Base-by-base conservation (phyloP, 2,329 filamentous ascomycete genomes). In the Stachybotrys elegans region DNA sequence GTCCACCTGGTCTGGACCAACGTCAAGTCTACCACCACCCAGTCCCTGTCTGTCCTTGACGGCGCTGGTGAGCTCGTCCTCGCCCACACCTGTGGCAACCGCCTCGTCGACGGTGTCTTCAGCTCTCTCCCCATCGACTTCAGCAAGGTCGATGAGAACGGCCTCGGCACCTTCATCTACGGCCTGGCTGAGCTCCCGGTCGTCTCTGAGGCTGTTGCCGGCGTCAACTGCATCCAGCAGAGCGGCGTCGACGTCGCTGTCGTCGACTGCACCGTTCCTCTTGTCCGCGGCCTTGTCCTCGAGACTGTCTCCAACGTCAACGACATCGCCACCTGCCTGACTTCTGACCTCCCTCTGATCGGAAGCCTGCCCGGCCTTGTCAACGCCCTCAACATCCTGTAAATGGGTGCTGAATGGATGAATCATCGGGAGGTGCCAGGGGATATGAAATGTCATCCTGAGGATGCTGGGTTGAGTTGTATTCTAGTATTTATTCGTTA, bases 1-100 rank as follows among this genome's bases (percentile, higher is more conserved):
- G 17, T 44, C 34, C 42, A 44, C 42, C 31, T 44, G 16, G 42
- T 44, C 16, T 44, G 34, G 34, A 44, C 34, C 42, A 40, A 39
- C 35, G 36, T 39, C 42, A 40, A 40, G 34, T 34, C 42, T 27
- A 35, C 21, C 34, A 17, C 29, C 35, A 31, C 22, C 35, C 14
- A 36, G 22, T 44, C 35, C 16, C 42, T 44, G 6, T 39, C 42
- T 35, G 35, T 44, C 42, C 42, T 44, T 35, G 34, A 39, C 22
- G 6, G 31, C 17, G 42, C 34, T 35, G 42, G 31, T 16, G 34
- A 44, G 42, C 37, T 38, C 42, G 42, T 44, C 22, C 42, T 44
- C 42, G 42, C 34, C 19, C 42, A 44, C 34, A 44, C 42, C 42
- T 44, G 42, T 35, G 34, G 34, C 32, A 25, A 40, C 42, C 27